These are phyloP conservation scores for Inga oerstediana DNA, from an alignment of 306 rosid genomes.

Conservation along the genomic window DNA sequence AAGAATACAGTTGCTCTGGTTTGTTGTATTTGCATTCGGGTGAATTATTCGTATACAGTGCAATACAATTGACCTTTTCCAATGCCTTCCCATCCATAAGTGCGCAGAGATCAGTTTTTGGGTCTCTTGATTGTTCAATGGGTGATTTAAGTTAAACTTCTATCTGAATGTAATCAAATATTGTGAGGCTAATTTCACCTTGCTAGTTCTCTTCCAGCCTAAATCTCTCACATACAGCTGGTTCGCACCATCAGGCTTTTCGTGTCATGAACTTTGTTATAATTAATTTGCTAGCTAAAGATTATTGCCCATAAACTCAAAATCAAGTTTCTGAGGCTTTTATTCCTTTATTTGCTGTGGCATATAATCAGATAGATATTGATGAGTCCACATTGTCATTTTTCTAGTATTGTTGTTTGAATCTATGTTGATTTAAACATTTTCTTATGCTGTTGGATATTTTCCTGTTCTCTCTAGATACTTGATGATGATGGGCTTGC, in stretches of 20 bases:
- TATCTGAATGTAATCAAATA: background rate
- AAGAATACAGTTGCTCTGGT: background rate
- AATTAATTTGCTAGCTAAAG: background rate
- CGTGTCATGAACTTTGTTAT: background rate
- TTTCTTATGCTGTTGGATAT: slow-evolving; percentile 14
- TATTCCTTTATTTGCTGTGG: background rate
- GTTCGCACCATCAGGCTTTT: background rate
- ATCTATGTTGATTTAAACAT: background rate
- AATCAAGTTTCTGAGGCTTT: background rate
- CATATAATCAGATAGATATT: background rate
- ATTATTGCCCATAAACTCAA: background rate
- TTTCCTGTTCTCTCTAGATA: slow-evolving; percentile 49
- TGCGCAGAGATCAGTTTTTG: background rate
- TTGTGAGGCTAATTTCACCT: background rate
- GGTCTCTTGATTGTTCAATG: background rate
- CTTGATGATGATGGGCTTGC: slow-evolving; percentile 96
- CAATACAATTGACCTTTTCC: background rate
- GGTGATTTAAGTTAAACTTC: background rate
- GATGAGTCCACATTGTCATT: background rate
- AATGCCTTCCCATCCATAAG: background rate
- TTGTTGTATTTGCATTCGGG: background rate
- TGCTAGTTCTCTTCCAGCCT: background rate
- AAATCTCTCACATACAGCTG: background rate
- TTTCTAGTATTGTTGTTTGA: background rate
- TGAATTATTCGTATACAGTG: background rate